A percentile compares a stretch with the other conserved stretches of the same genome.
Conservation (phyloP, 176 grass and related monocot species). For the Hordeum marinum region DNA sequence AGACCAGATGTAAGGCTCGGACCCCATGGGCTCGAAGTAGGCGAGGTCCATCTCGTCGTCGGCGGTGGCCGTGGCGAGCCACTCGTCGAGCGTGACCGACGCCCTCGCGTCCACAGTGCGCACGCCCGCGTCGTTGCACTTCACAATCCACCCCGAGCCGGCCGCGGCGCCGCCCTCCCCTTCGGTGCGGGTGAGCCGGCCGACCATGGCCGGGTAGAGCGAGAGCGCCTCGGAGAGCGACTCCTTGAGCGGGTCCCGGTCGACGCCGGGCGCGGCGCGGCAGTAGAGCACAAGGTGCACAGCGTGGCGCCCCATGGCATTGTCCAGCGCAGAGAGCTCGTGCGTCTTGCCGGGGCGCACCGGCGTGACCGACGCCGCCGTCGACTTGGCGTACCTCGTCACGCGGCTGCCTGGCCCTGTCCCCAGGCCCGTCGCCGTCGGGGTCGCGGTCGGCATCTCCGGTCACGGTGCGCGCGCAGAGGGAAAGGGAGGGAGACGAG, state of each 20-base stretch:
- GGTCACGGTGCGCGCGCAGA: not conserved
- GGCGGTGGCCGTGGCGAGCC: slow-evolving; percentile 49
- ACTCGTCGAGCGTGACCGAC: slow-evolving; percentile 58
- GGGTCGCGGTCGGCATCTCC: slow-evolving; percentile 18
- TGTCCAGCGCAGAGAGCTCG: slow-evolving; percentile 53
- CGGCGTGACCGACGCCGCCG: slow-evolving; percentile 51
- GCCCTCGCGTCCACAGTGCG: slow-evolving; percentile 58
- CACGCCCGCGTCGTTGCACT: slow-evolving; percentile 93
- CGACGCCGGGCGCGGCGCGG: slow-evolving; percentile 39
- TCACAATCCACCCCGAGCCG: slow-evolving; percentile 47
- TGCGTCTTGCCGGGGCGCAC: slow-evolving; percentile 70
- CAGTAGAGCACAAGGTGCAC: slow-evolving; percentile 62
- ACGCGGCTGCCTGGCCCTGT: slow-evolving; percentile 42
- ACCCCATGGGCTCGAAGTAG: slow-evolving; percentile 50
- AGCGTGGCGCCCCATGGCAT: slow-evolving; percentile 58
- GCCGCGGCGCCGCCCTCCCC: not conserved
- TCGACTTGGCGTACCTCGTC: slow-evolving; percentile 66
- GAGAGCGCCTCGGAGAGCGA: slow-evolving; percentile 79
- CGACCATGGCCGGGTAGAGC: slow-evolving; percentile 74
- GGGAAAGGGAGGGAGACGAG: not conserved
- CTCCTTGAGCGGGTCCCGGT: slow-evolving; percentile 53
- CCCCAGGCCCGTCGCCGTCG: slow-evolving; percentile 16
- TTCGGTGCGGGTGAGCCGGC: slow-evolving; percentile 39
- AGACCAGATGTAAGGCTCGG: slow-evolving; percentile 71
- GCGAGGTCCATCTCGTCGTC: slow-evolving; percentile 81